Conservation (phyloP, 345 rosid species). For the Bretschneidera sinensis region DNA sequence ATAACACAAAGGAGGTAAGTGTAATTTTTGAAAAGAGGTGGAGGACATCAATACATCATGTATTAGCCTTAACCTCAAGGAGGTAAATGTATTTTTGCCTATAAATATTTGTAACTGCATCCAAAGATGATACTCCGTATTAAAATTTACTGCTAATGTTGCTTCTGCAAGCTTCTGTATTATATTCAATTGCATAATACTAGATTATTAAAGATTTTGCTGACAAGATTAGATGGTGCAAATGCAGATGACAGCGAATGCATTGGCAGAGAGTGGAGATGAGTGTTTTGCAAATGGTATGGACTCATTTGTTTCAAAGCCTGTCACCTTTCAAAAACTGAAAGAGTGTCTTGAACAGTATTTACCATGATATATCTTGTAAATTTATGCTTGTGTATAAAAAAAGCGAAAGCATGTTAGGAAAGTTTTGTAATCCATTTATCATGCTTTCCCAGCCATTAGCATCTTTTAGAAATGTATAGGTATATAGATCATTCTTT, state of each 20-base stretch:
- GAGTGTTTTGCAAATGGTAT: constrained; percentile 91
- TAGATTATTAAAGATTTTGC: background rate
- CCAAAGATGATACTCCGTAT: too few relatives aligned
- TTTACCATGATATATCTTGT: constrained; percentile 37
- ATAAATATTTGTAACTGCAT: too few relatives aligned
- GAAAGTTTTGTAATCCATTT: constrained; percentile 53
- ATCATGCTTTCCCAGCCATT: constrained; percentile 22
- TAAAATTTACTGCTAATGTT: background rate
- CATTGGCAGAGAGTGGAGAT: constrained; percentile 83
- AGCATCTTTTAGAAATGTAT: constrained; percentile 30
- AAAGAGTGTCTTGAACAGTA: constrained; percentile 68
- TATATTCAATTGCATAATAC: background rate
- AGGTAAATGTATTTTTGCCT: too few relatives aligned
- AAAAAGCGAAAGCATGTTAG: constrained; percentile 35
- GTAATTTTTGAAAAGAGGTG: too few relatives aligned
- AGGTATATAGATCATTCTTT: constrained; percentile 16
- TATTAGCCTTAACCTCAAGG: too few relatives aligned
- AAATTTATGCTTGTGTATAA: constrained; percentile 38
- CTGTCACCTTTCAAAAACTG: constrained; percentile 75
- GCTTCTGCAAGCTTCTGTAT: background rate
- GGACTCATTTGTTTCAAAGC: constrained; percentile 92
- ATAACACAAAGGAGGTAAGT: too few relatives aligned
- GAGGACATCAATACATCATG: too few relatives aligned
- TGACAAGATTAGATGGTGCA: background rate
- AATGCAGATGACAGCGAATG: constrained; percentile 94